Evolutionary conservation across 495 filamentous ascomycete genomes (phyloP).

Genomic region (Neurospora tetraspora): DNA sequence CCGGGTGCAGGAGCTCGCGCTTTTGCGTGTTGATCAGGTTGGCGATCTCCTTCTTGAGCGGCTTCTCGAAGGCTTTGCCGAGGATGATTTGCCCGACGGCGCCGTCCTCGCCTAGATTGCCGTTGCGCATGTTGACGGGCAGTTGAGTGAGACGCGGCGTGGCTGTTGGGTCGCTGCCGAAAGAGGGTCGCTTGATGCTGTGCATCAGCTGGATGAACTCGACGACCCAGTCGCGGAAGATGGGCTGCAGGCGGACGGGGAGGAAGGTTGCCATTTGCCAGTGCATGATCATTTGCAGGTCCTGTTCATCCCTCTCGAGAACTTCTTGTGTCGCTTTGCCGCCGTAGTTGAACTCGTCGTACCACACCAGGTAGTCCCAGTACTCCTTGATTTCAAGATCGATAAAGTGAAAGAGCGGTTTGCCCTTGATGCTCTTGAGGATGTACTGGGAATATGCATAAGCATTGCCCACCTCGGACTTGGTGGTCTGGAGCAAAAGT

Average conservation of each 20-base stretch:
- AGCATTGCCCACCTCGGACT: constrained; percentile 93
- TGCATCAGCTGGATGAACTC: constrained; percentile 97
- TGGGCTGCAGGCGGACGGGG: constrained; percentile 64
- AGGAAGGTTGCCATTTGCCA: constrained; percentile 94
- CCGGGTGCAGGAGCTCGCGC: constrained; percentile 81
- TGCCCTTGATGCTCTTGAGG: constrained; percentile 87
- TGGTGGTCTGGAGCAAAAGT: constrained; percentile 88
- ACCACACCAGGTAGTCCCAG: constrained; percentile 99
- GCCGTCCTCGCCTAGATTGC: constrained; percentile 45
- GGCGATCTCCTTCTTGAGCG: constrained; percentile 78
- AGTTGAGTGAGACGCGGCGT: constrained; percentile 77
- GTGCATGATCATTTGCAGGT: constrained; percentile 91
- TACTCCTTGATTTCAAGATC: constrained; percentile 98
- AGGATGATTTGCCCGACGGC: constrained; percentile 49
- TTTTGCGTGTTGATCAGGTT: constrained; percentile 70
- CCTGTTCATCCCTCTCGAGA: constrained; percentile 68
- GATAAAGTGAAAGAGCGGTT: constrained; percentile 93
- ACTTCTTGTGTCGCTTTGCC: constrained; percentile 85
- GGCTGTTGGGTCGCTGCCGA: constrained; percentile 31
- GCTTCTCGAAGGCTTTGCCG: constrained; percentile 70
- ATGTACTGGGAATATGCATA: constrained; percentile 97
- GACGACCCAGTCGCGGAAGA: constrained; percentile 86
- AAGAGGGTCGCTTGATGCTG: constrained; percentile 56
- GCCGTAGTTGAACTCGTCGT: constrained; percentile 97
- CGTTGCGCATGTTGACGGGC: constrained; percentile 33